Evolutionary conservation across 2,329 filamentous ascomycete genomes (phyloP), one percentile per base, ranked within the genome.

Genomic region (Apiospora hydei): DNA sequence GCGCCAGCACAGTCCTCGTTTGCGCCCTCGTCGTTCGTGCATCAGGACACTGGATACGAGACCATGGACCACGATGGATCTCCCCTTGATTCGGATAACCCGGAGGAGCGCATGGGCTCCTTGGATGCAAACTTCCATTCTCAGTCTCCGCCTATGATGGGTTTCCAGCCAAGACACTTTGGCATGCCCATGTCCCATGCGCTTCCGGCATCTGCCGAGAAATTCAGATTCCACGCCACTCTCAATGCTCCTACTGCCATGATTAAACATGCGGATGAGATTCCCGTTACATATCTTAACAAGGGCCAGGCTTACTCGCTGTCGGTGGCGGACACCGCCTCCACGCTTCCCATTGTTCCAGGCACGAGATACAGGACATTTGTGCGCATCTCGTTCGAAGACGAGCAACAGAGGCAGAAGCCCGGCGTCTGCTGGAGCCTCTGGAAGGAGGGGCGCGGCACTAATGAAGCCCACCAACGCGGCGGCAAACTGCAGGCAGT

Each of bases 281-380:
- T 98, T 34, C 96, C 96, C 0, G 90, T 98, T n/a, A 98, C 96
- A 0, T 99, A 99, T 80, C 88, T 99, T 24, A 99, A 99, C 85
- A 98, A 98, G 83, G 95, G 96, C 34, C 96, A 98, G 81, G 94
- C 95, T 21, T 99, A 99, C 81, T 93, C 94, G 0, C 86, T 99
- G 24, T 93, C 93, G 2, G 89, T 99, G 41, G 86, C 93, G 67
- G 96, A 99, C 79, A 96, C 93, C 0, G 86, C 87, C 7, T 89
- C 92, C 1, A 85, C 88, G 1, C 83, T 91, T 5, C 87, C 89
- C 2, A 84, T 88, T 46, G 81, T 85, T 0, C 88, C 88, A 5
- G 91, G 90, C 11, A 86, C 92, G 18, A 92, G 89, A 75, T 98
- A 98, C 80, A 90, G 96, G 71, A 98, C 96, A 0, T 98, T 93